Conservation (phyloP, 768 basidiomycete species). For the Panellus pusillus region DNA sequence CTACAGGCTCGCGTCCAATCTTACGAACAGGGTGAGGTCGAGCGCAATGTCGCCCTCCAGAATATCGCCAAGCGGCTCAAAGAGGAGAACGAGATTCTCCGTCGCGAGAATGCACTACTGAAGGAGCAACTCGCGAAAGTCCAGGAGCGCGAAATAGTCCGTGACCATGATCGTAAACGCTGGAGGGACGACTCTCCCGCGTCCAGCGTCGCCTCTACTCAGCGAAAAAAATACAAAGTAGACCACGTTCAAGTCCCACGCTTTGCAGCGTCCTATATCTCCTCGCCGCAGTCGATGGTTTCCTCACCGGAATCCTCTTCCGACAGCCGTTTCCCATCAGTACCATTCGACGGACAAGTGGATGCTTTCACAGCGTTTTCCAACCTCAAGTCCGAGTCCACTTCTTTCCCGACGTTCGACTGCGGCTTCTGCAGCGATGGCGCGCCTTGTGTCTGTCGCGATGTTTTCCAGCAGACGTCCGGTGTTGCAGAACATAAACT, state of each 20-base stretch:
- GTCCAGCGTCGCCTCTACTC: constrained; percentile 24
- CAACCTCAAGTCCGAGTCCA: constrained; percentile 29
- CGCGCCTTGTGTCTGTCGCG: constrained; percentile 76
- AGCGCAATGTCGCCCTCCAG: constrained; percentile 83
- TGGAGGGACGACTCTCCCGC: constrained; percentile 52
- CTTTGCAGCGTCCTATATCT: constrained; percentile 38
- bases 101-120: constrained; percentile 63
- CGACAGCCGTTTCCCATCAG: constrained; percentile 34
- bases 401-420: constrained; percentile 46
- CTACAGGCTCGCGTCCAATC: constrained; percentile 82
- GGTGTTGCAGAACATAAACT: constrained; percentile 25
- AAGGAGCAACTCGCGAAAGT: constrained; percentile 48
- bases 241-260: constrained; percentile 30
- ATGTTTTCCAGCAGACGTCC: constrained; percentile 54
- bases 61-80: constrained; percentile 80
- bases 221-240: constrained; percentile 21
- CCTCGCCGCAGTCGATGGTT: constrained; percentile 48
- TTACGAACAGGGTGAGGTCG: constrained; percentile 90
- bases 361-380: constrained; percentile 28
- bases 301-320: constrained; percentile 49
- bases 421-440: constrained; percentile 78
- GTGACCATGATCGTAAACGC: constrained; percentile 54
- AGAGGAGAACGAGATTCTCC: constrained; percentile 80
- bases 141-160: constrained; percentile 32
- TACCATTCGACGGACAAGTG: constrained; percentile 34